These are phyloP conservation scores for Fusarium sp. DNA, from an alignment of 2,329 filamentous ascomycete genomes.

Conservation along the genomic window DNA sequence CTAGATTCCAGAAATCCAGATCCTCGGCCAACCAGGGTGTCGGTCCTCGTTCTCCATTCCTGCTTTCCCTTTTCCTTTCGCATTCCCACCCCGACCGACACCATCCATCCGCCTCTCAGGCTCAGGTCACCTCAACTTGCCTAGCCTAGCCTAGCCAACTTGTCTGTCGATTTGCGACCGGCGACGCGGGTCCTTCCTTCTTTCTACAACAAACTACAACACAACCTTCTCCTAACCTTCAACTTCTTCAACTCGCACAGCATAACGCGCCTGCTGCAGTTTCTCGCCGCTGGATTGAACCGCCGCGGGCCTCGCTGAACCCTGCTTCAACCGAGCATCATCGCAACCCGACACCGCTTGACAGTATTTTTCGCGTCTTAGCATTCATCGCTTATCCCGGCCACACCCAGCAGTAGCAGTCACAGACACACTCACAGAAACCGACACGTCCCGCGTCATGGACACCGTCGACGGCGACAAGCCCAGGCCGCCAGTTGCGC, in stretches of 20 bases:
- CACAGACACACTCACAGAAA: no score
- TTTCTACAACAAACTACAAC: conserved; percentile 14
- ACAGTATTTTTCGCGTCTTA: conserved; percentile 19
- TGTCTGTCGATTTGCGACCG: conserved; percentile 40
- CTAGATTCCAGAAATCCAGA: conserved; percentile 49
- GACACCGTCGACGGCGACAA: conserved; percentile 46
- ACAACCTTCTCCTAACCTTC: conserved; percentile 13
- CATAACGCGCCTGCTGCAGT: conserved; percentile 27
- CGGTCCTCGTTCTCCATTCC: conserved; percentile 45
- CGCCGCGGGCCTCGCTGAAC: conserved; percentile 2
- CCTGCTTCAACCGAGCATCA: not conserved
- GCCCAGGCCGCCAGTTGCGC: conserved; percentile 46
- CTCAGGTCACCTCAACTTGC: conserved; percentile 9
- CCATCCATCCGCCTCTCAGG: conserved; percentile 16
- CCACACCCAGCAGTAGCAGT: not conserved
- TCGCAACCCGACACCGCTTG: not conserved
- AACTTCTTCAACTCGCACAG: not conserved
- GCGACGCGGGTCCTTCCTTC: conserved; percentile 31
- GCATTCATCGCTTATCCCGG: conserved; percentile 13
- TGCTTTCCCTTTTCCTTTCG: conserved; percentile 29
- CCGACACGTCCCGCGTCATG: conserved; percentile 40
- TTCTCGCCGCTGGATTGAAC: not conserved
- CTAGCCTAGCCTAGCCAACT: conserved; percentile 5
- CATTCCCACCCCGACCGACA: not conserved
- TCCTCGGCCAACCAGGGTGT: conserved; percentile 49